A percentile compares a stretch with the other conserved stretches of the same genome.
Evolutionary conservation across 495 filamentous ascomycete species (phyloP).

Genomic region (Neurospora hispaniola): DNA sequence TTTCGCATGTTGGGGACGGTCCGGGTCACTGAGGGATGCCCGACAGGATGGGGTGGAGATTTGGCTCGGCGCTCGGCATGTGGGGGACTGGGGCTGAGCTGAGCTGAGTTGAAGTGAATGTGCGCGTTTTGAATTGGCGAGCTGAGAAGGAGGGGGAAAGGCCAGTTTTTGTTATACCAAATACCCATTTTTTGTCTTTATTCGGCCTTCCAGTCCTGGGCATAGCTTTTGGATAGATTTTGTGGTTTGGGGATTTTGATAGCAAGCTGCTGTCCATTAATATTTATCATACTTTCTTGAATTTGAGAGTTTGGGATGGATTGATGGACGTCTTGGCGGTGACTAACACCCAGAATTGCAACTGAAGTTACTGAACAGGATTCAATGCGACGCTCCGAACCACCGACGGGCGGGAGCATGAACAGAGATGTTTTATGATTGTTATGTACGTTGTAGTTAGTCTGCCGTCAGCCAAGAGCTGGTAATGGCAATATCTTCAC

Average conservation of each 20-base stretch:
- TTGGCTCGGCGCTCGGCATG: background rate
- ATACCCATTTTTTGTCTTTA: background rate
- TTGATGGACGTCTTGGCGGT: background rate
- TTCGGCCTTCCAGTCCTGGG: background rate
- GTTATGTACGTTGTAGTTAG: too few relatives aligned
- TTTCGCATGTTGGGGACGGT: background rate
- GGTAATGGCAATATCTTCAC: background rate
- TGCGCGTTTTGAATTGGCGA: background rate
- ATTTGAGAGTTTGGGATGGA: too few relatives aligned
- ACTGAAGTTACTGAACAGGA: background rate
- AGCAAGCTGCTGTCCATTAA: background rate
- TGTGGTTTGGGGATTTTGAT: background rate
- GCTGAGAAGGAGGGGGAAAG: background rate
- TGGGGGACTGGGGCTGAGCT: background rate
- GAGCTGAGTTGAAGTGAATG: background rate
- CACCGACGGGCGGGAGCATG: background rate
- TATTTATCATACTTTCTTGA: background rate
- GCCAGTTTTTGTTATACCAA: background rate
- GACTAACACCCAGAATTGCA: background rate
- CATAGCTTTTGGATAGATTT: background rate
- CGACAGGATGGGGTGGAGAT: background rate
- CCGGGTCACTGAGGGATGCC: background rate
- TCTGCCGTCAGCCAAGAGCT: background rate
- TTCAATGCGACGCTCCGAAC: background rate
- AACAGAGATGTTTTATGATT: background rate